These are phyloP conservation scores for Neofusicoccum sp. DNA, from an alignment of 2,329 filamentous ascomycete species.

Conservation along the genomic window DNA sequence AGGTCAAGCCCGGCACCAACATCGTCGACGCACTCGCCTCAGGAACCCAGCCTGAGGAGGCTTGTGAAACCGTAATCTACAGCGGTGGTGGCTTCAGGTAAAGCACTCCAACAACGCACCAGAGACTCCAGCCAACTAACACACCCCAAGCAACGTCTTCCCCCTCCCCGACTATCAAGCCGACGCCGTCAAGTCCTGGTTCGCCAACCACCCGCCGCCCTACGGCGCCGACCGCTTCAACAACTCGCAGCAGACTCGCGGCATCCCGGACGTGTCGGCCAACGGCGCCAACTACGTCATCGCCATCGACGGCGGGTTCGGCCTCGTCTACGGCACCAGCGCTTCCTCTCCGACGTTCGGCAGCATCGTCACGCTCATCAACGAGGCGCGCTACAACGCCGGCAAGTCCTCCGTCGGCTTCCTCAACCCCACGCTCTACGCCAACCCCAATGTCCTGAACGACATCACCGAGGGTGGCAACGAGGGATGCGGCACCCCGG, in stretches of 20 bases:
- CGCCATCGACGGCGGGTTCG: constrained; percentile 2
- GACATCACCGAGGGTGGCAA: constrained; percentile 40
- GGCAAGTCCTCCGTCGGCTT: constrained; percentile 44
- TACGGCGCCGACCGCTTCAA: background rate
- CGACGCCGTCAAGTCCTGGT: background rate
- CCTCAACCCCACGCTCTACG: constrained; percentile 45
- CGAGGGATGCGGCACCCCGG: constrained; percentile 20
- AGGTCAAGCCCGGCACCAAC: background rate
- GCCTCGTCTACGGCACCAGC: constrained; percentile 51
- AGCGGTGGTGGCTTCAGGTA: constrained; percentile 2
- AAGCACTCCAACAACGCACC: no score
- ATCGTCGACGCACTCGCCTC: background rate
- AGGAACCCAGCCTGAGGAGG: background rate
- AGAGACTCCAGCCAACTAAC: no score
- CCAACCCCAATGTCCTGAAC: constrained; percentile 42
- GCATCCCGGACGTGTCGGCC: constrained; percentile 3
- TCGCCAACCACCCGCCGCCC: background rate
- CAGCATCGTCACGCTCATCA: constrained; percentile 48
- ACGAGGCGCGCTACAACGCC: constrained; percentile 35
- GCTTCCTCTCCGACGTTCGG: constrained; percentile 51
- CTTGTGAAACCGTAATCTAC: background rate
- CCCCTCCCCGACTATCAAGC: background rate
- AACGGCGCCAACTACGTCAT: background rate
- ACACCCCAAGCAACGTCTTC: constrained; percentile 3
- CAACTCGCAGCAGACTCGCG: background rate